Percentiles rank a stretch among this genome's conserved stretches.
These are phyloP conservation scores for Naganishia sp. DNA, from an alignment of 1,284 basidiomycete genomes.

Conservation along the genomic window DNA sequence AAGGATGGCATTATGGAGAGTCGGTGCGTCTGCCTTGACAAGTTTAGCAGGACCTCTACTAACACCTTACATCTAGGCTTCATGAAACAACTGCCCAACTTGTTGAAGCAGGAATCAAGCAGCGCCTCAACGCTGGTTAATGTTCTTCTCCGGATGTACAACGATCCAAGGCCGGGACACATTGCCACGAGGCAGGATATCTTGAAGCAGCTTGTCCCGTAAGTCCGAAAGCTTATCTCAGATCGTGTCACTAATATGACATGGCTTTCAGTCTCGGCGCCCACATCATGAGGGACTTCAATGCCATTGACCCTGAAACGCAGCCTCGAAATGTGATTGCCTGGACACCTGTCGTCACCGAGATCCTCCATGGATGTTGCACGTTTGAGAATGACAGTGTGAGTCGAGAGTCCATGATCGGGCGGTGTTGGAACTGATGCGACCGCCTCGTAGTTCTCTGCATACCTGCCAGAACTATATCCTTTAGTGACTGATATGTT, in stretches of 20 bases:
- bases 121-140: constrained; percentile 94
- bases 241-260: constrained; percentile 24
- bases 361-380: constrained; percentile 87
- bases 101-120: constrained; percentile 96
- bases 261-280: constrained; percentile 65
- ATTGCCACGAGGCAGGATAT: constrained; percentile 78
- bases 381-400: constrained; percentile 85
- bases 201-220: constrained; percentile 87
- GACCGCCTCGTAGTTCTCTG: constrained; percentile 63
- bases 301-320: constrained; percentile 82
- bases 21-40: constrained; percentile 66
- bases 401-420: constrained; percentile 51
- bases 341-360: constrained; percentile 96
- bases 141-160: constrained; percentile 89
- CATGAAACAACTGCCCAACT: constrained; percentile 98
- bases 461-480: constrained; percentile 82
- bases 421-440: neutral
- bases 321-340: constrained; percentile 94
- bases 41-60: neutral
- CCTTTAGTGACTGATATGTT: constrained; percentile 80
- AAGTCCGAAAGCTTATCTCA: constrained; percentile 50
- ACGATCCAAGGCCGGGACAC: constrained; percentile 82
- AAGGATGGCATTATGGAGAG: constrained; percentile 97
- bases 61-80: constrained; percentile 65
- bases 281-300: constrained; percentile 87